Evolutionary conservation across 257 asterid species (phyloP), one percentile per base, ranked within the genome.

Genomic region (Agastache rugosa): DNA sequence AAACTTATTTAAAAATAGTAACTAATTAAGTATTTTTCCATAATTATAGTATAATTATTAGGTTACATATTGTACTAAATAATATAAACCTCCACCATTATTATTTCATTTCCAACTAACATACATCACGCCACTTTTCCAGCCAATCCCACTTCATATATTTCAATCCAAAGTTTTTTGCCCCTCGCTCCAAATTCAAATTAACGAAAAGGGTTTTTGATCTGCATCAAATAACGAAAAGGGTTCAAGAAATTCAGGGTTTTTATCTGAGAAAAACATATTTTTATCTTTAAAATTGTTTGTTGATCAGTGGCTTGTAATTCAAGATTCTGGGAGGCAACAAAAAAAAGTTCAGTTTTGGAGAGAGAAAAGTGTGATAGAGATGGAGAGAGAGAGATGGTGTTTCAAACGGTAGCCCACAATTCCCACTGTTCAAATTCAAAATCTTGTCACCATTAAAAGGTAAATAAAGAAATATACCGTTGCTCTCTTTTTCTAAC

Each of bases 361-460:
- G 55, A 66, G 82, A 74, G 53, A 35, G 25, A 76, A 67, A 71
- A 79, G 76, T 39, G 47, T n/a, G 47, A 41, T 2, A 66, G 39
- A 20, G 68, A 61, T 58, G 72, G 66, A 54, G 50, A 80, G 50
- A 80, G 76, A 60, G 81, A 85, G 78, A 78, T 83, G 55, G 3
- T 16, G 85, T 80, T 79, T 83, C 81, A 86, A 78, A 91, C 84
- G 74, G 82, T 55, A 82, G 76, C 76, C 71, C 80, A 78, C 79
- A 67, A 39, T 63, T 77, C 69, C 83, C 72, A 68, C 85, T 58
- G 83, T 89, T 87, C 87, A 87, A 91, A 89, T 86, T 91, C 92
- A 82, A 87, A 85, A 8, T 44, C 71, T 16, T 45, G 80, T 34
- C 84, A 62, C 79, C 63, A 78, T 69, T 81, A 75, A 87, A 90